A percentile compares a stretch with the other conserved stretches of the same genome.
Conservation (phyloP, 2,329 filamentous ascomycete species). For the Ophiocordyceps robertsii region DNA sequence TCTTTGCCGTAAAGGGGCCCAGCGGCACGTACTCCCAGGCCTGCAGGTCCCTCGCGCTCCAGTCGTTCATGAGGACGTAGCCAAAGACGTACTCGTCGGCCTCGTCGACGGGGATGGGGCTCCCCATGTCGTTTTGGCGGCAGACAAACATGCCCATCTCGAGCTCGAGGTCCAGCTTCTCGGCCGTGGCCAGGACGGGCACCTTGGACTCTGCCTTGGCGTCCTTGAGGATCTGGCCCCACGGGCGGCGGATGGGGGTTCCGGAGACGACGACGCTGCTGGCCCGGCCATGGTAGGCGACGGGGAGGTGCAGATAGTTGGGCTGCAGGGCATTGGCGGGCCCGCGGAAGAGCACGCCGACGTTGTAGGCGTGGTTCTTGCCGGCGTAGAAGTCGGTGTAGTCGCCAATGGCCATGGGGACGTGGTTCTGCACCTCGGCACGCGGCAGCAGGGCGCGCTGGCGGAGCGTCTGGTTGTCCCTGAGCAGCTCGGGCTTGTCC, state of each 20-base stretch:
- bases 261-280: slow-evolving; percentile 64
- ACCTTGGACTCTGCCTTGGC: slow-evolving; percentile 38
- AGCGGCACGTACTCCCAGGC: slow-evolving; percentile 47
- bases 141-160: slow-evolving; percentile 67
- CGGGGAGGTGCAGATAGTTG: slow-evolving; percentile 69
- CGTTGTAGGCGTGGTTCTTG: slow-evolving; percentile 58
- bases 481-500: slow-evolving; percentile 17
- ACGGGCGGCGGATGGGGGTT: slow-evolving; percentile 57
- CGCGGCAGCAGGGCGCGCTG: slow-evolving; percentile 14
- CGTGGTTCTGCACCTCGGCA: slow-evolving; percentile 46
- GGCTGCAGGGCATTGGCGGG: slow-evolving; percentile 62
- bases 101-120: slow-evolving; percentile 49
- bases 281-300: slow-evolving; percentile 69
- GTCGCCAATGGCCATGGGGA: slow-evolving; percentile 67
- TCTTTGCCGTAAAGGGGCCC: slow-evolving; percentile 50
- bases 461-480: slow-evolving; percentile 20
- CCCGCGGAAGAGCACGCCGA: slow-evolving; percentile 61
- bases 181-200: slow-evolving; percentile 44
- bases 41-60: slow-evolving; percentile 50
- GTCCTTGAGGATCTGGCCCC: slow-evolving; percentile 53
- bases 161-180: slow-evolving; percentile 59
- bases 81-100: slow-evolving; percentile 63
- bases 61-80: slow-evolving; percentile 50
- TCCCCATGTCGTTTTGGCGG: slow-evolving; percentile 51
- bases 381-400: slow-evolving; percentile 82